A percentile compares a stretch with the other conserved stretches of the same genome.
These are phyloP conservation scores for Apophysomyces elegans DNA, from an alignment of 371 early-diverging fungal species.

Conservation along the genomic window DNA sequence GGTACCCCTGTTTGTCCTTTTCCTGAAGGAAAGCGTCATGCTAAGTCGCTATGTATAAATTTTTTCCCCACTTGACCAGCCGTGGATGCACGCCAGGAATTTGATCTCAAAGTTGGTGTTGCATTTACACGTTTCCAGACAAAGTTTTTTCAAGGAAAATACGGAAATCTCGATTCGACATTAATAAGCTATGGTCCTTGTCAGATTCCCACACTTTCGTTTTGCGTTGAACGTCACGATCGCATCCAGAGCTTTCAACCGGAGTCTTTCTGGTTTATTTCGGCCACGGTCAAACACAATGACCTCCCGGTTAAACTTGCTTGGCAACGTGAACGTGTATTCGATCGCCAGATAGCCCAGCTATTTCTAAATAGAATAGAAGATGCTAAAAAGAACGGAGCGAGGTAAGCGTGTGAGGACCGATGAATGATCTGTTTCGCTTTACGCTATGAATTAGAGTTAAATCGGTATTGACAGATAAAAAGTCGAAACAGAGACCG, in stretches of 20 bases:
- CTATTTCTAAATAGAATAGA: conserved; percentile 36
- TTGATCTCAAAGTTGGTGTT: conserved; percentile 73
- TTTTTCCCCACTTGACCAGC: conserved; percentile 29
- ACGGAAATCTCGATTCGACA: conserved; percentile 54
- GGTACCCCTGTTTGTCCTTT: conserved; percentile 17
- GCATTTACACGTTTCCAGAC: conserved; percentile 68
- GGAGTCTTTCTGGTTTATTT: conserved; percentile 62
- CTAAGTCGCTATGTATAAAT: background rate
- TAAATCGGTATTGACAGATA: conserved; percentile 31
- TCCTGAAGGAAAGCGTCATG: background rate
- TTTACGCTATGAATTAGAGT: conserved; percentile 28
- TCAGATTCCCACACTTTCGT: conserved; percentile 64
- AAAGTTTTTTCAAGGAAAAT: conserved; percentile 56
- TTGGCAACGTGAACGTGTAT: conserved; percentile 49
- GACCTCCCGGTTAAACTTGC: conserved; percentile 32
- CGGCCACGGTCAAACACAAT: conserved; percentile 29
- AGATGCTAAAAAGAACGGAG: conserved; percentile 29
- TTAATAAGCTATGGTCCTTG: conserved; percentile 75
- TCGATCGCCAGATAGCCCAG: conserved; percentile 45
- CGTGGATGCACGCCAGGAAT: conserved; percentile 73
- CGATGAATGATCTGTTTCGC: background rate
- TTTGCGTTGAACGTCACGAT: conserved; percentile 70
- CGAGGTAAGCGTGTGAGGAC: conserved; percentile 28
- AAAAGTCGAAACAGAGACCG: conserved; percentile 46
- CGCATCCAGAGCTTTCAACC: conserved; percentile 65